Percentiles rank a stretch among this genome's conserved stretches.
These are phyloP conservation scores for Daldinia grandis DNA, from an alignment of 495 filamentous ascomycete species.

Conservation along the genomic window DNA sequence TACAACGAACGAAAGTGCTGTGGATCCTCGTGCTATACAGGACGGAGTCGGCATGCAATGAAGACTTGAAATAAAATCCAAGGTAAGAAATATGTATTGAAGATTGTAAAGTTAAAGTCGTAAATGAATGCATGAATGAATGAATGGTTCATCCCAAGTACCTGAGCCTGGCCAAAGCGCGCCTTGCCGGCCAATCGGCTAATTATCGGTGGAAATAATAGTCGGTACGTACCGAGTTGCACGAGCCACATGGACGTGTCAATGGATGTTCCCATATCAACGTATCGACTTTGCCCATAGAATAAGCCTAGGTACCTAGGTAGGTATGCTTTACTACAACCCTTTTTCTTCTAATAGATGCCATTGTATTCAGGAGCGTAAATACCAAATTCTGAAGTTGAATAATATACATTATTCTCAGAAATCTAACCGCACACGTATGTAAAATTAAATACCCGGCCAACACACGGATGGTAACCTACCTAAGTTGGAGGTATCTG, in stretches of 20 bases:
- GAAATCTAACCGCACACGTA: neutral
- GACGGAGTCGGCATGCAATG: neutral
- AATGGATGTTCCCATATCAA: too few relatives aligned
- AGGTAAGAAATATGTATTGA: constrained; percentile 2
- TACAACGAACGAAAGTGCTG: neutral
- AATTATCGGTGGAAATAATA: constrained; percentile 3
- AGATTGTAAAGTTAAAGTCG: constrained; percentile 8
- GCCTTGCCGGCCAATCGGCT: constrained; percentile 21
- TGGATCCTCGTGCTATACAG: neutral
- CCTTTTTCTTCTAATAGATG: neutral
- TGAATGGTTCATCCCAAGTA: neutral
- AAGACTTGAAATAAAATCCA: neutral
- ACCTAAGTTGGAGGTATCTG: constrained; percentile 7
- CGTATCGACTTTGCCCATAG: too few relatives aligned
- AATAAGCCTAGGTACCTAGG: neutral
- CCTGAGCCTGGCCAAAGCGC: constrained; percentile 19
- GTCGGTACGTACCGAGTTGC: neutral
- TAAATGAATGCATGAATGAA: constrained; percentile 5
- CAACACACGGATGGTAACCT: constrained; percentile 2
- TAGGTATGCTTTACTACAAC: neutral
- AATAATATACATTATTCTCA: constrained; percentile 6
- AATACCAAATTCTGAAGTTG: neutral
- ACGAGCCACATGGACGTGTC: neutral
- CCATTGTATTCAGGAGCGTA: neutral
- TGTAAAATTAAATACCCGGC: neutral